Conservation (phyloP, 139 green algal species). For the Deuterostichococcus epilithicus region DNA sequence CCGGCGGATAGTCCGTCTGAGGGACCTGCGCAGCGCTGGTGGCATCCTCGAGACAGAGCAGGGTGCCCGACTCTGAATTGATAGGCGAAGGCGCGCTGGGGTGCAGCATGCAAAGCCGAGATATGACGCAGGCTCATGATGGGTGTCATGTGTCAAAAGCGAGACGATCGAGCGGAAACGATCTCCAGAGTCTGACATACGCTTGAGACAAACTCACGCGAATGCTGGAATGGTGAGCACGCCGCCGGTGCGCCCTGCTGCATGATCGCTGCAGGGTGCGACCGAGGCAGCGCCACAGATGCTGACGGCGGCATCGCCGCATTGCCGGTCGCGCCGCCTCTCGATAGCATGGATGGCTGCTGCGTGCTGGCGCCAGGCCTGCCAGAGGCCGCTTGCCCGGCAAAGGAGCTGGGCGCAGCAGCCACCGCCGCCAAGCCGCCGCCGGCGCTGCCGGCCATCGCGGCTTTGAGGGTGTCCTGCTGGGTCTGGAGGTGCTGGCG, state of each 20-base stretch:
- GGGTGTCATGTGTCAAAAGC: not conserved
- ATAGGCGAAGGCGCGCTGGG: no score
- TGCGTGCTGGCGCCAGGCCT: not conserved
- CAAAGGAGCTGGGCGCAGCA: not conserved
- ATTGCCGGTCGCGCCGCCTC: not conserved
- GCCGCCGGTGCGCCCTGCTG: not conserved
- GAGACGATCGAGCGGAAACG: not conserved
- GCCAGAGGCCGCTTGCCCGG: not conserved
- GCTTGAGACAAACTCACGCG: no score
- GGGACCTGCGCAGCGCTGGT: not conserved
- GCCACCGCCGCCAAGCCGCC: not conserved
- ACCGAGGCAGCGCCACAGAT: not conserved
- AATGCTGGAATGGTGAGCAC: not conserved
- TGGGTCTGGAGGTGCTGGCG: not conserved
- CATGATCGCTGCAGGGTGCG: not conserved
- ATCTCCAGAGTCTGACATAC: no score
- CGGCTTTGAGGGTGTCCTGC: not conserved
- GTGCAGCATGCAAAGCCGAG: not conserved
- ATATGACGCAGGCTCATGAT: not conserved
- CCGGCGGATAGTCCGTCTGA: not conserved
- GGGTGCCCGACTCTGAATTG: no score
- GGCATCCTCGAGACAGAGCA: no score
- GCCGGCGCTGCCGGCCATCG: not conserved
- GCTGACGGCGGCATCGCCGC: not conserved
- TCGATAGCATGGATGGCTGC: not conserved